A percentile compares a stretch with the other conserved stretches of the same genome.
Conservation (phyloP, 1,284 basidiomycete genomes). For the Clitocybe nebularis region DNA sequence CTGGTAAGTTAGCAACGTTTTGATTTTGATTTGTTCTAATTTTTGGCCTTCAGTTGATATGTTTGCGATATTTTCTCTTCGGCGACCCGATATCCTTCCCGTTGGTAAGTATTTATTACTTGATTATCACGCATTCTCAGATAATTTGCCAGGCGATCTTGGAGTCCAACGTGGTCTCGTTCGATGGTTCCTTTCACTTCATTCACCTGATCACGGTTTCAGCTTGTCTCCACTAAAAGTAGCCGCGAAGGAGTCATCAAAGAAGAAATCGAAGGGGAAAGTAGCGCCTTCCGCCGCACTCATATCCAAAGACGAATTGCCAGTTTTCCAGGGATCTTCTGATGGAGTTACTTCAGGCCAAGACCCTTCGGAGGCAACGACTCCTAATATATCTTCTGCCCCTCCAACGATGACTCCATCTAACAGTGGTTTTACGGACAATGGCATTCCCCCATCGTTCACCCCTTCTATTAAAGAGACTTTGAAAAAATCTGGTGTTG, state of each 20-base stretch:
- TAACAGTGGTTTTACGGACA: conserved; percentile 16
- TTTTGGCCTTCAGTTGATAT: conserved; percentile 58
- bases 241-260: conserved; percentile 26
- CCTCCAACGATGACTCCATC: conserved; percentile 20
- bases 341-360: conserved; percentile 2
- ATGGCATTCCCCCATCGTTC: conserved; percentile 51
- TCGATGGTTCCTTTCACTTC: conserved; percentile 70
- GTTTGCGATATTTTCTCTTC: conserved; percentile 86
- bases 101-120: conserved; percentile 44
- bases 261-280: conserved; percentile 26
- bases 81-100: conserved; percentile 79
- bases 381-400: conserved; percentile 24
- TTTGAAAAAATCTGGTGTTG: conserved; percentile 32
- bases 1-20: conserved; percentile 29
- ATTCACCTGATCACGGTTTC: conserved; percentile 48
- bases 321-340: conserved; percentile 13
- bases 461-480: conserved; percentile 64
- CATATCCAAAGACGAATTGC: conserved; percentile 19
- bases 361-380: neutral
- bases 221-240: conserved; percentile 55
- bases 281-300: conserved; percentile 10
- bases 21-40: neutral
- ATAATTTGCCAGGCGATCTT: conserved; percentile 58
- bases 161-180: conserved; percentile 79
- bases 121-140: neutral